Base-by-base conservation (phyloP, 352 stramenopile species). In the Globisporangium parvum region DNA sequence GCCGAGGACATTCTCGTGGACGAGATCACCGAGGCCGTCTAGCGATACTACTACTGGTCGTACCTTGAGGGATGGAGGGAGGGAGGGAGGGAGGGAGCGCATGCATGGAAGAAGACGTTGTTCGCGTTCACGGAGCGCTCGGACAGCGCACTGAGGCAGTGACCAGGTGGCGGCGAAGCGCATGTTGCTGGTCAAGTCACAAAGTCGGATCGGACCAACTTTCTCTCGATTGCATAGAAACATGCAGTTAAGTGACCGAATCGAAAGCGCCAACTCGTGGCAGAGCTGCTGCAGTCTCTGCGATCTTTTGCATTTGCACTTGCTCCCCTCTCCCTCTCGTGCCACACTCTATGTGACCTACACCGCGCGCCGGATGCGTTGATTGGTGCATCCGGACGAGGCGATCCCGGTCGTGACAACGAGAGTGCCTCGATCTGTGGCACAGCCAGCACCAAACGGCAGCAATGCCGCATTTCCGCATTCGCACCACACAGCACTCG, bases 1-100 rank as follows among this genome's bases (percentile, higher is more conserved):
- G 71, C 75, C 51, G 73, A 80, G 46, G 66, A 69, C 28, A 70
- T 84, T 42, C 68, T 86, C 14, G 52, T 82, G 26, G 75, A 86
- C 45, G 75, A 86, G 56, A 82, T 86, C 57, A 80, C 63, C 0
- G 75, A 86, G 28, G 69, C n/a, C n/a, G n/a, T n/a, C n/a, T n/a
- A n/a, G n/a, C n/a, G n/a, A n/a, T n/a, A n/a, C n/a, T n/a, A n/a
- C n/a, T n/a, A n/a, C n/a, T n/a, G n/a, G n/a, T n/a, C n/a, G n/a
- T n/a, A n/a, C n/a, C n/a, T n/a, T n/a, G n/a, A n/a, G n/a, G n/a
- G n/a, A n/a, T n/a, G n/a, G n/a, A n/a, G n/a, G n/a, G n/a, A n/a
- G n/a, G n/a, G n/a, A n/a, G n/a, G n/a, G n/a, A n/a, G n/a, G n/a
- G n/a, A n/a, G n/a, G n/a, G n/a, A n/a, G n/a, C n/a, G n/a, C n/a